Conservation (phyloP, 2,329 filamentous ascomycete species). For the Penicillium sp. region DNA sequence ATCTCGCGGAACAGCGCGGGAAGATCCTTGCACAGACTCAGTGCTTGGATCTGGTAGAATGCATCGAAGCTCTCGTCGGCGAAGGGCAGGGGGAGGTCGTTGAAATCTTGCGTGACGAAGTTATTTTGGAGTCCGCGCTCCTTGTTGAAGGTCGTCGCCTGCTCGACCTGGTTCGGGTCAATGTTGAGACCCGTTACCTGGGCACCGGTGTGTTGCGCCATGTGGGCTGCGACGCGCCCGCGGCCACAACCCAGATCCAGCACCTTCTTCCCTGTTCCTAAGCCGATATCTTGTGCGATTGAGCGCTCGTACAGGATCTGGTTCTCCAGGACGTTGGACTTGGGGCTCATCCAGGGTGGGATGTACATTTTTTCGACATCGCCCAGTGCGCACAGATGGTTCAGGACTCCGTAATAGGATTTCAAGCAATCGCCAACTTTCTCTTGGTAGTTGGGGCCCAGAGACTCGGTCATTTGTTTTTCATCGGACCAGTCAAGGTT, state of each 20-base stretch:
- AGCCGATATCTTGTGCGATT: slow-evolving; percentile 49
- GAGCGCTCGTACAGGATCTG: slow-evolving; percentile 56
- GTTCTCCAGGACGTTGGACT: slow-evolving; percentile 52
- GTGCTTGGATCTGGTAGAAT: slow-evolving; percentile 60
- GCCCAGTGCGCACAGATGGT: slow-evolving; percentile 56
- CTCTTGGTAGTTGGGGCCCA: slow-evolving; percentile 52
- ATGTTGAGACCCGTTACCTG: slow-evolving; percentile 56
- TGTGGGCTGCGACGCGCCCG: slow-evolving; percentile 56
- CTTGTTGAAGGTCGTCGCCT: slow-evolving; percentile 48
- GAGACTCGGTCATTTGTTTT: slow-evolving; percentile 48
- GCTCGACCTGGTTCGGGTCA: slow-evolving; percentile 53
- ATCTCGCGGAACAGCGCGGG: slow-evolving; percentile 51
- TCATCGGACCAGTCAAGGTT: slow-evolving; percentile 57
- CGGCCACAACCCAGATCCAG: slow-evolving; percentile 56
- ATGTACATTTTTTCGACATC: slow-evolving; percentile 62
- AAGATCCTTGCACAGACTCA: slow-evolving; percentile 54
- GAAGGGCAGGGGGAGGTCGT: slow-evolving; percentile 54
- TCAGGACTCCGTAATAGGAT: slow-evolving; percentile 56
- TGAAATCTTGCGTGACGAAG: slow-evolving; percentile 55
- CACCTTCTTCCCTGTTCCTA: slow-evolving; percentile 49
- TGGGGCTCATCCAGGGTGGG: slow-evolving; percentile 54
- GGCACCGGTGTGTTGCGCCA: slow-evolving; percentile 51
- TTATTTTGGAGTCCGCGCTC: slow-evolving; percentile 48
- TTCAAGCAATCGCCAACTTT: slow-evolving; percentile 54
- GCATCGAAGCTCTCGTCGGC: slow-evolving; percentile 52